Percentiles rank a stretch among this genome's conserved stretches.
These are phyloP conservation scores for Hypoxylon sp. DNA, from an alignment of 2,329 filamentous ascomycete species.

Conservation along the genomic window DNA sequence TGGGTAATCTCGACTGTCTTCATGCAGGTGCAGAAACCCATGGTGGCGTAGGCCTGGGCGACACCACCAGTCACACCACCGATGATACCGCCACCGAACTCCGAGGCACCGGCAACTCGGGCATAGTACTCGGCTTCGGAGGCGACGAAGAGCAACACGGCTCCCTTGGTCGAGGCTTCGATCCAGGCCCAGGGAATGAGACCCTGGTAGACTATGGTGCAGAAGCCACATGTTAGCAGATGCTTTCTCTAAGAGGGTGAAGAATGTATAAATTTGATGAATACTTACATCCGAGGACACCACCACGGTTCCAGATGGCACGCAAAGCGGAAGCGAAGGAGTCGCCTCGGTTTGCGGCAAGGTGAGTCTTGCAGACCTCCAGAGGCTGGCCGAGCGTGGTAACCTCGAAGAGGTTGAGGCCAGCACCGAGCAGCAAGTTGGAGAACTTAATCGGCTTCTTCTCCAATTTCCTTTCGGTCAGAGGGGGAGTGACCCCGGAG, in stretches of 20 bases:
- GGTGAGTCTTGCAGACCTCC: conserved; percentile 99
- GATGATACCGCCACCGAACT: conserved; percentile 89
- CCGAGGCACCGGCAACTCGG: conserved; percentile 81
- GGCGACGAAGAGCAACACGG: conserved; percentile 98
- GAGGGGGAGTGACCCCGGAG: conserved; percentile 63
- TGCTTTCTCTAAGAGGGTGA: background rate
- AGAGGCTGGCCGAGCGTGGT: conserved; percentile 80
- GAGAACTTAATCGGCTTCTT: conserved; percentile 99
- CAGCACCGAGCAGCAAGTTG: conserved; percentile 94
- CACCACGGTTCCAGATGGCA: conserved; percentile 94
- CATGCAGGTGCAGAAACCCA: conserved; percentile 99
- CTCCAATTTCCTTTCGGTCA: conserved; percentile 74
- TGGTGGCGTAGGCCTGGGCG: conserved; percentile 98
- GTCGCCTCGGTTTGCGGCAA: conserved; percentile 96
- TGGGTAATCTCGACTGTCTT: conserved; percentile 99
- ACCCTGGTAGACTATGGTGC: conserved; percentile 89
- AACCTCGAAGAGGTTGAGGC: conserved; percentile 95
- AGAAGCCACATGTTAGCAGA: conserved; percentile 46
- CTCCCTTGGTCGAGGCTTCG: conserved; percentile 99
- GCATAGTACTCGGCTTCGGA: conserved; percentile 98
- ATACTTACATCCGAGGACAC: conserved; percentile 89
- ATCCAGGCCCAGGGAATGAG: conserved; percentile 99
- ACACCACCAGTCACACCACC: conserved; percentile 96
- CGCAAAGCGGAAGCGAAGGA: conserved; percentile 84
- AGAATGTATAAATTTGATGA: conserved; percentile 15